phyloP scores from a whole-genome alignment of 2,329 filamentous ascomycete species.

The Claviceps africana region DNA sequence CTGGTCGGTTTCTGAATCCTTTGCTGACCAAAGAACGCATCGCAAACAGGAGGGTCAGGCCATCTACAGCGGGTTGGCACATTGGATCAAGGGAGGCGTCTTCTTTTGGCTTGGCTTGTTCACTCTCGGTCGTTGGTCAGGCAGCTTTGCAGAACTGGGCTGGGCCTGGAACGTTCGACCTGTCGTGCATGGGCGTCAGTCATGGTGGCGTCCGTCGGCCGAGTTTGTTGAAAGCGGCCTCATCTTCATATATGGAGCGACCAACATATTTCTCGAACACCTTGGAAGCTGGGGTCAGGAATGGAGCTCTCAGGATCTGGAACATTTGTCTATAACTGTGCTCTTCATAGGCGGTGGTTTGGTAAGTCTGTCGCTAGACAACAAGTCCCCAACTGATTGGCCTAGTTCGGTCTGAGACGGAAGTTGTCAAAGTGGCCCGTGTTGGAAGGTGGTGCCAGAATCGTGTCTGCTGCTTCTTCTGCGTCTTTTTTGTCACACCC shows the following conservation, averaged over 20 bases:
- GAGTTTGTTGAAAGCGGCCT: slow-evolving; percentile 84
- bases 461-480: neutral
- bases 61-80: slow-evolving; percentile 76
- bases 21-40: neutral
- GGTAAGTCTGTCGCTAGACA: slow-evolving; percentile 34
- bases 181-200: slow-evolving; percentile 32
- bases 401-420: neutral
- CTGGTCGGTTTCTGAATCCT: neutral
- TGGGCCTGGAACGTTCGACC: slow-evolving; percentile 94
- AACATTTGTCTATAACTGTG: slow-evolving; percentile 84
- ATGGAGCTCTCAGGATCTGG: slow-evolving; percentile 70
- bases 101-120: slow-evolving; percentile 89
- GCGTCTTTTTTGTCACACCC: neutral
- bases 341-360: slow-evolving; percentile 88
- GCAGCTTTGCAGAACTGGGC: slow-evolving; percentile 76
- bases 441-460: neutral
- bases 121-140: slow-evolving; percentile 79
- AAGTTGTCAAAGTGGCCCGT: neutral
- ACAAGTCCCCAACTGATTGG: neutral
- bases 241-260: slow-evolving; percentile 79
- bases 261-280: slow-evolving; percentile 88
- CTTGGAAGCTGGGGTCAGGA: slow-evolving; percentile 54
- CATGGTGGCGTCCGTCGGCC: slow-evolving; percentile 54
- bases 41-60: slow-evolving; percentile 43
- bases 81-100: slow-evolving; percentile 87